Percentiles rank a stretch among this genome's conserved stretches.
These are phyloP conservation scores for Chalara sp. DNA, from an alignment of 2,329 filamentous ascomycete species.

Conservation along the genomic window DNA sequence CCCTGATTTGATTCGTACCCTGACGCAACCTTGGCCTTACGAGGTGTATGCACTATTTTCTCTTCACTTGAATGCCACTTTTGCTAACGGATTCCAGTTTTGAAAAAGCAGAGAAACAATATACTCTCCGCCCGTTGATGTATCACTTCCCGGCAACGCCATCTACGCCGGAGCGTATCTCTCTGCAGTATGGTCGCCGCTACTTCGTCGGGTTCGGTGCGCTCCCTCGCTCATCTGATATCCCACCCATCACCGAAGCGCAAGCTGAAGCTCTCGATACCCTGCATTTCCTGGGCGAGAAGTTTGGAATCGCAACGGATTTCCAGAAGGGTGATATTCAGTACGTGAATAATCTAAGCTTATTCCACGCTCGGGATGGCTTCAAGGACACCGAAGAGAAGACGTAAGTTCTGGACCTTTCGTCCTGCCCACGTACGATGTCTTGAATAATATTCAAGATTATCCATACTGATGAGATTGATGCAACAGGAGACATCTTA, in stretches of 20 bases:
- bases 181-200: too few species aligned
- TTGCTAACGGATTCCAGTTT: conserved; percentile 34
- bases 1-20: neutral
- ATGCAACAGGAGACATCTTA: conserved; percentile 31
- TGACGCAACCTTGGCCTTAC: neutral
- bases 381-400: conserved; percentile 32
- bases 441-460: conserved; percentile 1
- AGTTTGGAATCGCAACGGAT: conserved; percentile 29
- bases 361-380: conserved; percentile 38
- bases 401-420: neutral
- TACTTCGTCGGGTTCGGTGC: too few species aligned
- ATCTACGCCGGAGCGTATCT: too few species aligned
- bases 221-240: neutral
- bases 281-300: conserved; percentile 36
- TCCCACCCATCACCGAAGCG: conserved; percentile 45
- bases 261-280: conserved; percentile 38
- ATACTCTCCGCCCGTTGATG: too few species aligned
- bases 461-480: conserved; percentile 1
- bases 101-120: too few species aligned
- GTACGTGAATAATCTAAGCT: conserved; percentile 38
- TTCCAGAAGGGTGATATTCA: conserved; percentile 36
- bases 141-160: too few species aligned
- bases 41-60: too few species aligned
- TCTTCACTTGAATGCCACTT: neutral
- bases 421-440: neutral